Conservation (phyloP, 768 basidiomycete species). For the Obba rivulosa region DNA sequence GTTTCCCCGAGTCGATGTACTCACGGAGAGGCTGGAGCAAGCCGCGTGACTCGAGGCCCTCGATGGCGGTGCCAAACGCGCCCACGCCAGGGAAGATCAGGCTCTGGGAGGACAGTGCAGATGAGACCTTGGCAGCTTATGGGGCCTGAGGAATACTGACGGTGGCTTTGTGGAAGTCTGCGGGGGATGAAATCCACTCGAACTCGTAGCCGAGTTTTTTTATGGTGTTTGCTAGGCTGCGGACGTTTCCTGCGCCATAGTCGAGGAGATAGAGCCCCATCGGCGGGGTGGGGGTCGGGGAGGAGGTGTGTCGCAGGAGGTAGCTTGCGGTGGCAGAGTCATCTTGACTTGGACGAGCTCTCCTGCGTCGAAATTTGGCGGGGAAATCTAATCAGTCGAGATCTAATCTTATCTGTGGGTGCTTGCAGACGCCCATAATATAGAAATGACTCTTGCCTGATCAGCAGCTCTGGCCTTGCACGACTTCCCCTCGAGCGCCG, state of each 20-base stretch:
- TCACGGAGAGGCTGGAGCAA: constrained; percentile 73
- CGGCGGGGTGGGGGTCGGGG: background rate
- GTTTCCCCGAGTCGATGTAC: constrained; percentile 83
- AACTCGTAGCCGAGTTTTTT: constrained; percentile 79
- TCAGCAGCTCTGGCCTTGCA: background rate
- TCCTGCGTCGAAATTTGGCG: background rate
- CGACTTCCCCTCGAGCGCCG: background rate
- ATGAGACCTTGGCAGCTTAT: background rate
- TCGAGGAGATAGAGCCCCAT: constrained; percentile 85
- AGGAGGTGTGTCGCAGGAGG: background rate
- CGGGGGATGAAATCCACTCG: constrained; percentile 77
- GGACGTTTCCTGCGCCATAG: constrained; percentile 94
- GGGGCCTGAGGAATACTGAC: constrained; percentile 36
- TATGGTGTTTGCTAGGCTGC: constrained; percentile 90
- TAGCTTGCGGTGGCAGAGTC: constrained; percentile 1
- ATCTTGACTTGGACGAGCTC: constrained; percentile 1
- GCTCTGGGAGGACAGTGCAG: constrained; percentile 45
- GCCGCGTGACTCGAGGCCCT: constrained; percentile 64
- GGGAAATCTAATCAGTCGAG: constrained; percentile 9
- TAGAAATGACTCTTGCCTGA: background rate
- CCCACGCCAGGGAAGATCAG: constrained; percentile 98
- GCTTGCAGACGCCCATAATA: background rate
- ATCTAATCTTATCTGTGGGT: constrained; percentile 17
- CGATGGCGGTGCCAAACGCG: constrained; percentile 83
- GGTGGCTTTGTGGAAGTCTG: constrained; percentile 83